Percentiles rank a stretch among this genome's conserved stretches.
These are phyloP conservation scores for Agapanthus africanus DNA, from an alignment of 106 monocot genomes.

Conservation along the genomic window DNA sequence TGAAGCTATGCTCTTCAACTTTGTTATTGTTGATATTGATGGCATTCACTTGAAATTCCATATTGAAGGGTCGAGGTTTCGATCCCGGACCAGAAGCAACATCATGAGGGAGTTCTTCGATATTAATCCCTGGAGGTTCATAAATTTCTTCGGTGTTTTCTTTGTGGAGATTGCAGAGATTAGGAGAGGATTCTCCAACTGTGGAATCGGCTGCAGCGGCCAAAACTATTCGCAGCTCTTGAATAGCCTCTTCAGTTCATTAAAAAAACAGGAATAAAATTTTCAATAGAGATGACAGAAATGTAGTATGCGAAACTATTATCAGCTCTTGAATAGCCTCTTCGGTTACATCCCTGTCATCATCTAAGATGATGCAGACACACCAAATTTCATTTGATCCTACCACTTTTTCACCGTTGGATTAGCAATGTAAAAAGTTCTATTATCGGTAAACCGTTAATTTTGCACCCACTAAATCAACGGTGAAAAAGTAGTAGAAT, in stretches of 20 bases:
- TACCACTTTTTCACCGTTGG: no score
- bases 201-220: conserved; percentile 42
- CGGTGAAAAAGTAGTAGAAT: no score
- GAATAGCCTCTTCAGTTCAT: conserved; percentile 48
- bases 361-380: no score
- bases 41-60: conserved; percentile 42
- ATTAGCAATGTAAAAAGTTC: no score
- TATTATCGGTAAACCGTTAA: no score
- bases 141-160: conserved; percentile 45
- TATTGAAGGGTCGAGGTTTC: no score
- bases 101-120: conserved; percentile 54
- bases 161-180: conserved; percentile 19
- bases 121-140: conserved; percentile 63
- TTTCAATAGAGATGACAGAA: no score
- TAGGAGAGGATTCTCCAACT: conserved; percentile 63
- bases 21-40: conserved; percentile 19
- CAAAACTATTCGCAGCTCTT: conserved; percentile 56
- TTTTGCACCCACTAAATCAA: no score
- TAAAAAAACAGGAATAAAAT: neutral
- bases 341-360: no score
- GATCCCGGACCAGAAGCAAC: conserved; percentile 26
- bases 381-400: no score
- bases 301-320: no score
- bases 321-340: no score
- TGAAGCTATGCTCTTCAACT: conserved; percentile 83